phyloP scores from a whole-genome alignment of 2,329 filamentous ascomycete species.

The Neodidymelliopsis sp. region DNA sequence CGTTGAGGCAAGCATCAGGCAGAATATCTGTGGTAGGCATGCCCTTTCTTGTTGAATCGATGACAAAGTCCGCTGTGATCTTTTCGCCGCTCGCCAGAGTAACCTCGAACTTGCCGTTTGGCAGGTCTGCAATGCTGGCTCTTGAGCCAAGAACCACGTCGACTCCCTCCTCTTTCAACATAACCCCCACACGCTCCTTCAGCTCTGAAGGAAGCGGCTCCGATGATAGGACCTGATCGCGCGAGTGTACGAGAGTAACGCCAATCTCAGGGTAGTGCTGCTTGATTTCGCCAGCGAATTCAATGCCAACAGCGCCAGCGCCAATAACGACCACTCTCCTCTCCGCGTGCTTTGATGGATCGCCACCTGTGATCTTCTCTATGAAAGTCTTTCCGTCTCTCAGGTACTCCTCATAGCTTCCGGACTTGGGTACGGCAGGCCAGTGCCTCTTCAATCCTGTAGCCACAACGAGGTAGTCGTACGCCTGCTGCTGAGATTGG shows the following conservation, averaged over 20 bases:
- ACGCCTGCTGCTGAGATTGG: constrained; percentile 56
- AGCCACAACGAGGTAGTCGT: constrained; percentile 79
- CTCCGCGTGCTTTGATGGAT: constrained; percentile 34
- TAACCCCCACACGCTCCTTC: constrained; percentile 66
- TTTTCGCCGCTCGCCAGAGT: constrained; percentile 53
- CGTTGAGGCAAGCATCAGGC: constrained; percentile 64
- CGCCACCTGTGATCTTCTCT: constrained; percentile 48
- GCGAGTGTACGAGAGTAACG: constrained; percentile 79
- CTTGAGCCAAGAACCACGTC: constrained; percentile 69
- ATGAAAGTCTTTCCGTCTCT: constrained; percentile 69
- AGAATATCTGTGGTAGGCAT: constrained; percentile 70
- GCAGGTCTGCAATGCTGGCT: constrained; percentile 53
- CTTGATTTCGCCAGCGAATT: constrained; percentile 83
- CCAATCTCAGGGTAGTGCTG: constrained; percentile 67
- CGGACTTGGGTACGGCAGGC: constrained; percentile 75
- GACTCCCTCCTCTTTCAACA: constrained; percentile 69
- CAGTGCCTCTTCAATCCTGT: constrained; percentile 74
- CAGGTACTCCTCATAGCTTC: constrained; percentile 68
- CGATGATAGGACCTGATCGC: constrained; percentile 72
- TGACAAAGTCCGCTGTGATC: constrained; percentile 69
- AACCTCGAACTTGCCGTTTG: constrained; percentile 50
- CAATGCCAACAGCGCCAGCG: constrained; percentile 80
- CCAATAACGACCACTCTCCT: constrained; percentile 74
- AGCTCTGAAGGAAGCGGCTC: constrained; percentile 75
- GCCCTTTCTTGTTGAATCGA: constrained; percentile 73